Conservation (phyloP, 345 rosid genomes). For the Sisymbrium altissimum region DNA sequence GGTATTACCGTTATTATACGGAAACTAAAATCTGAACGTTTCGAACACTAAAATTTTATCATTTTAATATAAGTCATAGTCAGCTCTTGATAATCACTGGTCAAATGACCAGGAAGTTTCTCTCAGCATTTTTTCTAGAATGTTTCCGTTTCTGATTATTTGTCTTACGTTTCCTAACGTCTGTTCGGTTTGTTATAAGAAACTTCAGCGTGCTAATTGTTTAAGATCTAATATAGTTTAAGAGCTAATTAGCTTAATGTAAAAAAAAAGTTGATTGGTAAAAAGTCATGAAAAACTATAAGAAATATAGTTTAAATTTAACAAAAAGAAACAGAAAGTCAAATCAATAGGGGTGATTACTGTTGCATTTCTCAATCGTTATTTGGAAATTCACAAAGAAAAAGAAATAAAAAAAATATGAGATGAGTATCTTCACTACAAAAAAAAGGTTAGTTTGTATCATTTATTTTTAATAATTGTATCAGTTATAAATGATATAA, state of each 20-base stretch:
- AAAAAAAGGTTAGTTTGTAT: too few relatives aligned
- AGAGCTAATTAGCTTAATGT: background rate
- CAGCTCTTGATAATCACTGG: background rate
- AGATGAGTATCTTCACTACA: too few relatives aligned
- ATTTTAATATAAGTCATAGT: background rate
- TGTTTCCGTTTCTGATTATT: background rate
- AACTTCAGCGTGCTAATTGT: background rate
- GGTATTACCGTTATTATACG: conserved; percentile 14
- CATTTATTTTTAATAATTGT: too few relatives aligned
- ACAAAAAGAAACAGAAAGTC: background rate
- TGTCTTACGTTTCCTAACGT: background rate
- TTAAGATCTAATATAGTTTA: background rate
- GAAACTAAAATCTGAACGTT: background rate
- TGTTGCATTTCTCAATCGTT: background rate
- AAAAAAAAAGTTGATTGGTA: background rate
- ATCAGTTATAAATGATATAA: too few relatives aligned
- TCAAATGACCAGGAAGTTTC: conserved; percentile 24
- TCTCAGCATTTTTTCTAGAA: background rate
- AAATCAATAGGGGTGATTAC: background rate
- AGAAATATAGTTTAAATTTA: background rate
- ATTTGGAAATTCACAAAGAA: too few relatives aligned
- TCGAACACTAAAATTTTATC: background rate
- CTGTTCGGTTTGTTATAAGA: background rate
- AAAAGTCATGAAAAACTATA: background rate
- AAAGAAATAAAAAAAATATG: too few relatives aligned